Evolutionary conservation across 2,329 filamentous ascomycete species (phyloP).

Genomic region (Phialophora tarda): DNA sequence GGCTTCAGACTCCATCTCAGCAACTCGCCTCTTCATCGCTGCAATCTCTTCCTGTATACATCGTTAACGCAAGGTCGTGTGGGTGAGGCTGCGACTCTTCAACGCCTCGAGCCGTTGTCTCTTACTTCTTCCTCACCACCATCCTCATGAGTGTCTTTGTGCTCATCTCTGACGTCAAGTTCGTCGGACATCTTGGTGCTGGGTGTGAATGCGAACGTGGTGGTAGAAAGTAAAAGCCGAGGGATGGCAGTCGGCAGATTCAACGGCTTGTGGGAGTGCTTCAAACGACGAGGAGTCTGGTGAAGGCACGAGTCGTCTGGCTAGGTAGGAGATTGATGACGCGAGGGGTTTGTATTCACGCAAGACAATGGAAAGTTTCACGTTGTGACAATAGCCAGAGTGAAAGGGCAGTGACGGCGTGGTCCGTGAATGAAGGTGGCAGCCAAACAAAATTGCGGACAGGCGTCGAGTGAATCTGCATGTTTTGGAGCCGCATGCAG

Average conservation of each 20-base stretch:
- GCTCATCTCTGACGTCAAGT: conserved; percentile 47
- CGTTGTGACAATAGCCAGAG: not conserved
- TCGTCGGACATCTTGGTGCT: conserved; percentile 43
- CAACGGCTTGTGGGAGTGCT: not conserved
- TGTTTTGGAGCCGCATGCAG: conserved; percentile 5
- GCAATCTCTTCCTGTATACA: conserved; percentile 72
- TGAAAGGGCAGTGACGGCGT: not conserved
- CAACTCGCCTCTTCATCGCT: conserved; percentile 84
- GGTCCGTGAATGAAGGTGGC: not conserved
- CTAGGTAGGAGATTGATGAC: not conserved
- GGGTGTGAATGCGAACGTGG: conserved; percentile 13
- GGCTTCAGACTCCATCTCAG: conserved; percentile 89
- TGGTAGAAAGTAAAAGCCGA: not conserved
- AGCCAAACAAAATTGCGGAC: not conserved
- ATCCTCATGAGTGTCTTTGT: conserved; percentile 48
- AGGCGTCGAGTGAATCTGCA: conserved; percentile 1
- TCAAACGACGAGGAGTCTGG: not conserved
- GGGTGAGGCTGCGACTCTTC: not conserved
- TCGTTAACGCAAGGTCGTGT: not conserved
- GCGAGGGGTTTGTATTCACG: not conserved
- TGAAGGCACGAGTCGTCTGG: not conserved
- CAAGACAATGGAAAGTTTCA: not conserved
- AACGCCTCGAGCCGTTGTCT: not conserved
- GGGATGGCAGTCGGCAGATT: not conserved
- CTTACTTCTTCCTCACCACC: conserved; percentile 54